Conservation (phyloP, 2,329 filamentous ascomycete genomes). For the Cercospora sp. region DNA sequence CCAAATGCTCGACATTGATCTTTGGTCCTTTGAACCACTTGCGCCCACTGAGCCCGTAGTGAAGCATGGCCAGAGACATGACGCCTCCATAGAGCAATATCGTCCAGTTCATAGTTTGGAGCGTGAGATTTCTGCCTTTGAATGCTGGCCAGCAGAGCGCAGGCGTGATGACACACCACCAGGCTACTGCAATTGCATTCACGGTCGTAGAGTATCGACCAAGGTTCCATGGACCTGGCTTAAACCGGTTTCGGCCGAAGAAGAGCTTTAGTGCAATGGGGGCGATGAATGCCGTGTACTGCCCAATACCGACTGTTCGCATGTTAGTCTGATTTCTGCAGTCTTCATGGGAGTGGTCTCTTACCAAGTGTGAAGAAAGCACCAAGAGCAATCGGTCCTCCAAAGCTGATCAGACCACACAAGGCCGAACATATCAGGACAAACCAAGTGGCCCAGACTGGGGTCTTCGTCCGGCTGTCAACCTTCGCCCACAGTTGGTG, state of each 20-base stretch:
- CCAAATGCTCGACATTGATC: slow-evolving; percentile 35
- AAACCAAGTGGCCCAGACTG: slow-evolving; percentile 37
- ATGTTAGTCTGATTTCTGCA: too few relatives aligned
- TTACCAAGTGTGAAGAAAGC: slow-evolving; percentile 38
- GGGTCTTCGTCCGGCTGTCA: slow-evolving; percentile 34
- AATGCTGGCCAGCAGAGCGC: slow-evolving; percentile 38
- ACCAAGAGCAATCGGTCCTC: slow-evolving; percentile 35
- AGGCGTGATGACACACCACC: slow-evolving; percentile 37
- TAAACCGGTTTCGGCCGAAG: slow-evolving; percentile 32
- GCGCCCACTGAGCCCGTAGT: slow-evolving; percentile 35
- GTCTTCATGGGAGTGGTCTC: too few relatives aligned
- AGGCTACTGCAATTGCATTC: slow-evolving; percentile 33
- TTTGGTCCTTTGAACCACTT: slow-evolving; percentile 41
- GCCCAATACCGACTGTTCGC: slow-evolving; percentile 17
- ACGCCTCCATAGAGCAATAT: slow-evolving; percentile 35
- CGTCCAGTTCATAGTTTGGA: slow-evolving; percentile 38
- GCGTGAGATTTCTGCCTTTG: slow-evolving; percentile 33
- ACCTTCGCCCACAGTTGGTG: slow-evolving; percentile 35
- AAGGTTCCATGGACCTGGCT: slow-evolving; percentile 39
- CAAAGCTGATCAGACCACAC: slow-evolving; percentile 35
- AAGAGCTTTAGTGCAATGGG: slow-evolving; percentile 36
- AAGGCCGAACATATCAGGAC: slow-evolving; percentile 34
- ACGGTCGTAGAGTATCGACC: slow-evolving; percentile 34
- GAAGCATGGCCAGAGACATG: slow-evolving; percentile 36
- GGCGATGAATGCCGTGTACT: slow-evolving; percentile 32